Conservation (phyloP, 108 stramenopile species). For the Nitzschia sp. region DNA sequence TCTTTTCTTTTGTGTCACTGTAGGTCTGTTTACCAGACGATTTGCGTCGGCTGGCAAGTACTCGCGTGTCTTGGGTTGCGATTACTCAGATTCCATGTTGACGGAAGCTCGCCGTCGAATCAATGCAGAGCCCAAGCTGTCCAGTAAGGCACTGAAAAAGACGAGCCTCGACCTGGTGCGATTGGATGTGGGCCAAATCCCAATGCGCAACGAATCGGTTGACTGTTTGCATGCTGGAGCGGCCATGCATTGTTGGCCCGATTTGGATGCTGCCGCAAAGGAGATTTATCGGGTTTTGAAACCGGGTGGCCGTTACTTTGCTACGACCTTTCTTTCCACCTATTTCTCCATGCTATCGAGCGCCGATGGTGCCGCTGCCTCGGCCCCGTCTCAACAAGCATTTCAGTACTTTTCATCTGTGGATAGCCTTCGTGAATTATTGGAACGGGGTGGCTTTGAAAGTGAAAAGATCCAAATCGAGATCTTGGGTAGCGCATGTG, state of each 20-base stretch:
- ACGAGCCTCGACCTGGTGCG: conserved; percentile 83
- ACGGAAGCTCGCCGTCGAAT: conserved; percentile 82
- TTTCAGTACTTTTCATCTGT: conserved; percentile 85
- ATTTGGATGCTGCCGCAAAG: conserved; percentile 67
- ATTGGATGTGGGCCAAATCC: conserved; percentile 88
- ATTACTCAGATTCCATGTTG: conserved; percentile 92
- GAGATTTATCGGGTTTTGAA: conserved; percentile 91
- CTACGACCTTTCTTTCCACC: conserved; percentile 86
- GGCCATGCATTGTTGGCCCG: conserved; percentile 98
- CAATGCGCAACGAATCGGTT: conserved; percentile 67
- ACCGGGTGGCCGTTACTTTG: conserved; percentile 93
- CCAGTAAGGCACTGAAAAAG: not conserved
- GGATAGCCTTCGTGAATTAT: conserved; percentile 52
- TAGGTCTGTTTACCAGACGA: conserved; percentile 86
- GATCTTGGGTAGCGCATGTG: conserved; percentile 67
- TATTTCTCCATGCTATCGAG: conserved; percentile 57
- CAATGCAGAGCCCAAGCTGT: conserved; percentile 48
- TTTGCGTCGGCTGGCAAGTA: conserved; percentile 73
- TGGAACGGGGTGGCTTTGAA: conserved; percentile 74
- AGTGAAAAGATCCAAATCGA: conserved; percentile 69
- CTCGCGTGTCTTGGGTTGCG: conserved; percentile 87
- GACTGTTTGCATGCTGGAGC: conserved; percentile 93
- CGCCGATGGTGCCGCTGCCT: conserved; percentile 31
- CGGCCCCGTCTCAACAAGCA: conserved; percentile 58
- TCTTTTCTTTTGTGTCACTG: not conserved